Evolutionary conservation across 345 rosid species (phyloP), one percentile per base, ranked within the genome.

Genomic region (Psidium guajava): DNA sequence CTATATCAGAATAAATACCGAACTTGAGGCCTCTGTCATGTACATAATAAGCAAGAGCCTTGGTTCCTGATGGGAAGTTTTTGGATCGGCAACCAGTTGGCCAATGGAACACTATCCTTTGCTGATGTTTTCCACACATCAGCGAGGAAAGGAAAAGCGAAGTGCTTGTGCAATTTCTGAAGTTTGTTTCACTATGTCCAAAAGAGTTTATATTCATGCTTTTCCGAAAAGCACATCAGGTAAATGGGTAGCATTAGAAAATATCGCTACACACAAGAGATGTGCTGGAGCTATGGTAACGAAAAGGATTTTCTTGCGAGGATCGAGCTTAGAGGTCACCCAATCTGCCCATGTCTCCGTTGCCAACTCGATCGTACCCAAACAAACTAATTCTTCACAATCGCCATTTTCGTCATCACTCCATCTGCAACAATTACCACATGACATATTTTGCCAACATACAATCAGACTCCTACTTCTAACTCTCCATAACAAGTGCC

Each of bases 271-370:
- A 91, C 85, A 94, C 98, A 93, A 91, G 80, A 93, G 92, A 93
- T 97, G 99, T 22, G 98, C 95, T 40, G 98, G 98, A 42, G 99
- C 95, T 98, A 95, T 94, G 82, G 98, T 95, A 54, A 94, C 98
- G 47, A 97, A 97, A 85, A 97, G 96, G 83, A 93, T 91, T 42
- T 61, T 92, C 87, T 95, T 93, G 9, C 25, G 87, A 24, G 92
- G 92, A 90, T 92, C 88, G 15, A 88, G 90, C 40, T 89, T 91
- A 47, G 92, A 89, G 57, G 92, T 88, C 81, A 97, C 92, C 98
- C 98, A 93, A 86, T 96, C 94, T 32, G 96, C 99, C 99, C 99
- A 97, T 81, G 96, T 56, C 22, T 86, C 91, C 99, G 96, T 94
- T 21, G 98, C 98, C 92, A 97, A 90, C 87, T 95, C 98, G 98